Conservation (phyloP, 2,329 filamentous ascomycete species). For the Colletotrichum godetiae region DNA sequence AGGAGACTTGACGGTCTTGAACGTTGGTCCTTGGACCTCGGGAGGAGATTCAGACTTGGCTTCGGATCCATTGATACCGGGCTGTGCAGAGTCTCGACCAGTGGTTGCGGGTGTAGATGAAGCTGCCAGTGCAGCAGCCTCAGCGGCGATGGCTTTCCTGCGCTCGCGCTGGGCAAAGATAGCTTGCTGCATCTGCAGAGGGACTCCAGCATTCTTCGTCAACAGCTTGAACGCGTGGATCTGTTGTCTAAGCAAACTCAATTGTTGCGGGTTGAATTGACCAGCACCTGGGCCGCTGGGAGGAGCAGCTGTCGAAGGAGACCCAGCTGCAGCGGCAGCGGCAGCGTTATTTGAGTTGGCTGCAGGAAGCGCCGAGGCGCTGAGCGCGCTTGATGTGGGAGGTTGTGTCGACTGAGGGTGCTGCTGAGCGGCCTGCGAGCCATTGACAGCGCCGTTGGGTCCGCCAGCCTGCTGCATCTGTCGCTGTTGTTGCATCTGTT, state of each 20-base stretch:
- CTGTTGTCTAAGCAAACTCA: constrained; percentile 82
- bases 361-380: constrained; percentile 51
- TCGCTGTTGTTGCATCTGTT: constrained; percentile 62
- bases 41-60: constrained; percentile 48
- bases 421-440: constrained; percentile 54
- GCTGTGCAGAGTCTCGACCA: constrained; percentile 41
- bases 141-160: constrained; percentile 66
- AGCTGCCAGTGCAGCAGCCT: constrained; percentile 57
- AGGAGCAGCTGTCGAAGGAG: constrained; percentile 46
- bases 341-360: constrained; percentile 40
- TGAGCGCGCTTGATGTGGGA: constrained; percentile 47
- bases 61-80: constrained; percentile 49
- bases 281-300: constrained; percentile 31
- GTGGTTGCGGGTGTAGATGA: constrained; percentile 41
- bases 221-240: constrained; percentile 93
- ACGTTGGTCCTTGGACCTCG: constrained; percentile 59
- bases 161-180: constrained; percentile 82
- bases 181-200: constrained; percentile 81
- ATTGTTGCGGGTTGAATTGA: constrained; percentile 83
- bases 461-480: constrained; percentile 62
- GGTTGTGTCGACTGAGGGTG: constrained; percentile 50
- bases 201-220: constrained; percentile 87
- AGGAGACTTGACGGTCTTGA: constrained; percentile 81
- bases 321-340: constrained; percentile 40
- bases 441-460: constrained; percentile 66